These are phyloP conservation scores for Hylodesmum podocarpum DNA, from an alignment of 306 rosid genomes.

Conservation along the genomic window DNA sequence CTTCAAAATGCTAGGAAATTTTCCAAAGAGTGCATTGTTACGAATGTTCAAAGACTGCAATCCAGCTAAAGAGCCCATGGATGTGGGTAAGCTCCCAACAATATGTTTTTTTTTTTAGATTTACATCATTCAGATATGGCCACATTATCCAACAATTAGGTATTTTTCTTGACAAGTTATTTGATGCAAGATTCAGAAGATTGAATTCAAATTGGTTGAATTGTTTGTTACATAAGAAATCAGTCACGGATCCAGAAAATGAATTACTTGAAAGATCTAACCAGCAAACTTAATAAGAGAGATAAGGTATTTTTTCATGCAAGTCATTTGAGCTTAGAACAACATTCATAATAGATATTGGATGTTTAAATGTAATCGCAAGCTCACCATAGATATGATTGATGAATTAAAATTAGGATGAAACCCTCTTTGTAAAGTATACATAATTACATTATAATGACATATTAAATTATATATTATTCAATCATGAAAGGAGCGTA, in stretches of 20 bases:
- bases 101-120: not conserved
- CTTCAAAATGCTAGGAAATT: not conserved
- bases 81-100: not conserved
- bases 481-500: too few relatives aligned
- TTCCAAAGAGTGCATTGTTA: not conserved
- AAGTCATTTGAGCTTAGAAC: too few relatives aligned
- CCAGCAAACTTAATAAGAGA: too few relatives aligned
- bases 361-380: too few relatives aligned
- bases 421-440: too few relatives aligned
- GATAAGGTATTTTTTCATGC: too few relatives aligned
- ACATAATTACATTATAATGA: too few relatives aligned
- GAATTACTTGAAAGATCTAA: too few relatives aligned
- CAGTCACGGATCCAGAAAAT: not conserved
- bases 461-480: too few relatives aligned
- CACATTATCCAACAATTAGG: not conserved
- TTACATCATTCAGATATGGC: not conserved
- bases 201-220: not conserved
- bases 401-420: too few relatives aligned
- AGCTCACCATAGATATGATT: not conserved
- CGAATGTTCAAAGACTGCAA: not conserved
- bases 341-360: too few relatives aligned
- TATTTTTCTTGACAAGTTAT: not conserved
- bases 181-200: not conserved
- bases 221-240: not conserved
- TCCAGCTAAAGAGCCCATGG: not conserved